Base-by-base conservation (phyloP, 352 stramenopile genomes). In the Phytophthora lateralis region DNA sequence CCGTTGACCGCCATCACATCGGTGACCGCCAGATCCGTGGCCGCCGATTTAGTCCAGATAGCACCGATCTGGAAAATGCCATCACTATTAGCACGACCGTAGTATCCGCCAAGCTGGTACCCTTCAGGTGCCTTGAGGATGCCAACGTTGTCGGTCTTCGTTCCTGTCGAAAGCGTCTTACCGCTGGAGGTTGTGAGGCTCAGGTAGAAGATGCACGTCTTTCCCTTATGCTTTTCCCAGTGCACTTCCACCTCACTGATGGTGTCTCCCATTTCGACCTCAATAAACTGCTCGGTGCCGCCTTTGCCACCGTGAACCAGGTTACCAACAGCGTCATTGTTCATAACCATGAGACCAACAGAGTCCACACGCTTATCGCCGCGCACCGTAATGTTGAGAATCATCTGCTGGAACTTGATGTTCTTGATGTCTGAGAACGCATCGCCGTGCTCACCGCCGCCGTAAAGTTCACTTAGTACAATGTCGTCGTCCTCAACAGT, bases 351-450 rank as follows among this genome's bases (percentile, higher is more conserved):
- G 0, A 74, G 12, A 49, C 51, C 47, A 1, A 75, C 39, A 8
- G 17, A n/a, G 21, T 71, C 66, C 4, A 75, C 21, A 18, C 66
- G 66, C 4, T 39, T 11, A 0, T 52, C 15, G 11, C 66, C 66
- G 7, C 66, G 66, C 12, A 74, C 6, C 9, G 66, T 74, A 9
- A 74, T 51, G 45, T 71, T 71, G 0, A 66, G 24, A 20, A 74
- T 17, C 30, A 61, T 53, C 20, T 71, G 61, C 4, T 55, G 45
- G 17, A 71, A 64, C 51, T 59, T 71, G 34, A 74, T 51, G 29
- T 62, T 64, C 35, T 61, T 55, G 6, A 74, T 64, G 35, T 74
- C 66, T 2, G 66, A 74, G 35, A 71, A 74, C 0, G 66, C 60
- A 15, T 45, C 20, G 8, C 66, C 66, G 30, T 68, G 50, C 8